Conservation (phyloP, 73 alveolate species). For the Tetrahymena borealis region DNA sequence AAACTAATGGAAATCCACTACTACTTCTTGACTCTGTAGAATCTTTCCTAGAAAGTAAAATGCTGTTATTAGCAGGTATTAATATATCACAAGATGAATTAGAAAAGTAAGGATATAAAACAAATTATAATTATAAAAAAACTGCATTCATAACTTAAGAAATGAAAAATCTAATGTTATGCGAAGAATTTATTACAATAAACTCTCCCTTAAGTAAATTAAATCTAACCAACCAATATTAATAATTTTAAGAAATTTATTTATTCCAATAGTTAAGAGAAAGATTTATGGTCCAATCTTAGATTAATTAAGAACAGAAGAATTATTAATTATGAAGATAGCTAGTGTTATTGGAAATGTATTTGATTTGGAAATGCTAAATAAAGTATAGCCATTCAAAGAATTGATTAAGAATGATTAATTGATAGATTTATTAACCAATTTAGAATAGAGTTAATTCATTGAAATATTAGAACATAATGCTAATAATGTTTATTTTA, state of each 20-base stretch:
- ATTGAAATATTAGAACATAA: slow-evolving; percentile 5
- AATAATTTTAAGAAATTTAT: background rate
- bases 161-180: background rate
- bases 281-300: background rate
- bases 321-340: background rate
- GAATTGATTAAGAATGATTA: slow-evolving; percentile 1
- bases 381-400: background rate
- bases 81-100: background rate
- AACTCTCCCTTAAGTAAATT: background rate
- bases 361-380: background rate
- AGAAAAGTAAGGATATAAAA: background rate
- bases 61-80: background rate
- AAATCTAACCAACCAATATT: background rate
- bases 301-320: background rate
- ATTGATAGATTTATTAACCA: background rate
- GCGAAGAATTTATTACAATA: background rate
- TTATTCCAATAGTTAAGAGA: background rate
- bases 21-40: background rate
- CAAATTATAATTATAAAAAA: background rate
- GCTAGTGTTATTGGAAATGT: background rate
- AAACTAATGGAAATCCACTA: background rate
- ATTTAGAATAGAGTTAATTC: background rate
- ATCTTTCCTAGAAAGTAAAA: background rate
- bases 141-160: background rate
- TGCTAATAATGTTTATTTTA: background rate